Conservation (phyloP, 108 stramenopile genomes). For the Cafeteria roenbergensis region DNA sequence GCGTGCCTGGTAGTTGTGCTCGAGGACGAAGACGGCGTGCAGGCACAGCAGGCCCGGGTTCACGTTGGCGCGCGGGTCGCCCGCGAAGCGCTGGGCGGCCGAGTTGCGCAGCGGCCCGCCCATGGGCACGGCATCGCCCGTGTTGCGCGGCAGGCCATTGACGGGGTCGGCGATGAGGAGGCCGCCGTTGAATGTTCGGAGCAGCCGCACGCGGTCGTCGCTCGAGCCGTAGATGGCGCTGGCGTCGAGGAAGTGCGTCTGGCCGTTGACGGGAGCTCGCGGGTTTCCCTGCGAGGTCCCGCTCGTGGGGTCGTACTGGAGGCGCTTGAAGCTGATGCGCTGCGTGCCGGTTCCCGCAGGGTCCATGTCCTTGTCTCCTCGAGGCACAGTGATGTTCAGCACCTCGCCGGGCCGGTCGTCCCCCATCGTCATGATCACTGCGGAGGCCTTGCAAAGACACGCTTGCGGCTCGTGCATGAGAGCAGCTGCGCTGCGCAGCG, state of each 20-base stretch:
- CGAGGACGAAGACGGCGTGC: conserved; percentile 29
- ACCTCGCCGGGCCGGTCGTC: background rate
- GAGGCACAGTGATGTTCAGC: background rate
- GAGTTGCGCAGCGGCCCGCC: background rate
- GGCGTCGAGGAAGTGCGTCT: background rate
- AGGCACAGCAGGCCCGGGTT: conserved; percentile 22
- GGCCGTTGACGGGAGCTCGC: background rate
- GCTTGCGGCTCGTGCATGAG: too few species aligned
- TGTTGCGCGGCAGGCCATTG: background rate
- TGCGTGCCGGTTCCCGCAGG: background rate
- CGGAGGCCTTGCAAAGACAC: too few species aligned
- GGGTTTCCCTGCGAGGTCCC: background rate
- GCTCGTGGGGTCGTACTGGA: background rate
- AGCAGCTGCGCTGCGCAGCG: too few species aligned
- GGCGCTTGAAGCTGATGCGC: background rate
- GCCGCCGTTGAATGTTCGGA: background rate
- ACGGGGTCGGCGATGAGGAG: background rate
- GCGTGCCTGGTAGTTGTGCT: conserved; percentile 24
- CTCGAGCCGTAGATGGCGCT: background rate
- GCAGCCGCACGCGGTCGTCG: background rate
- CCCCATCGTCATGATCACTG: background rate
- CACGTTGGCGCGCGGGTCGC: conserved; percentile 38
- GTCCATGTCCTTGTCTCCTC: background rate
- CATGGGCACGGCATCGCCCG: background rate
- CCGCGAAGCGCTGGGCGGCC: conserved; percentile 16